Percentiles rank a stretch among this genome's conserved stretches.
phyloP scores from a whole-genome alignment of 495 filamentous ascomycete species.

The Rhypophila decipiens region DNA sequence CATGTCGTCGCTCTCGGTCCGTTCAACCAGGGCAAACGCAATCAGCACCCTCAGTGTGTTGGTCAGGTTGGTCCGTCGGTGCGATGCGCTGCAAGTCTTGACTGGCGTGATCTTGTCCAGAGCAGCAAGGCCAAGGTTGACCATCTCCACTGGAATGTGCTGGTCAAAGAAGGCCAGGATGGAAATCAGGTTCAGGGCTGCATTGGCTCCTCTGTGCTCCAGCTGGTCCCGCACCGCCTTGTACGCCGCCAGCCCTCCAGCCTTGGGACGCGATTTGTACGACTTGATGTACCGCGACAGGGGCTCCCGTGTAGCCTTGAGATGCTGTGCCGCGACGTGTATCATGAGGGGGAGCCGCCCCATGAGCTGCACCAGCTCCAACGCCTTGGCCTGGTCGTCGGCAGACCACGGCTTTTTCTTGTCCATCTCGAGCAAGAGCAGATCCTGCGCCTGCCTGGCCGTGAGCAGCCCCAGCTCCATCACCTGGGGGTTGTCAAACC shows the following conservation, averaged over 20 bases:
- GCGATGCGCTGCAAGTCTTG: constrained; percentile 47
- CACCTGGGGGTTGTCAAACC: constrained; percentile 68
- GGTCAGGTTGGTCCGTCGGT: constrained; percentile 44
- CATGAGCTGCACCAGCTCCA: constrained; percentile 62
- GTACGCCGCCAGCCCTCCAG: constrained; percentile 60
- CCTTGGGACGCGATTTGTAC: constrained; percentile 61
- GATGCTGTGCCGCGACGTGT: constrained; percentile 67
- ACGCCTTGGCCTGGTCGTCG: constrained; percentile 54
- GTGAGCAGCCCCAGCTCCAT: constrained; percentile 56
- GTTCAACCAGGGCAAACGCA: constrained; percentile 63
- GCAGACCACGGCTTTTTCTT: constrained; percentile 52
- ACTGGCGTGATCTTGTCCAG: constrained; percentile 51
- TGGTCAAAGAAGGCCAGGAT: constrained; percentile 70
- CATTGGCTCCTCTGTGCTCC: constrained; percentile 46
- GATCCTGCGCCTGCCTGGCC: constrained; percentile 37
- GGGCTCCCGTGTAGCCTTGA: constrained; percentile 65
- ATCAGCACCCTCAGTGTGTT: constrained; percentile 63
- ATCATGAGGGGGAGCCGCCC: constrained; percentile 72
- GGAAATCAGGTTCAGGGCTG: constrained; percentile 66
- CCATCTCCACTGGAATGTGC: constrained; percentile 69
- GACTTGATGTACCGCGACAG: constrained; percentile 63
- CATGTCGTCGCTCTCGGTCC: constrained; percentile 48
- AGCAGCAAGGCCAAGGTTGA: constrained; percentile 53
- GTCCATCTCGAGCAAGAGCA: constrained; percentile 46
- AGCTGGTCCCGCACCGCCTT: constrained; percentile 66